phyloP scores from a whole-genome alignment of 2,329 filamentous ascomycete species.

The Colletotrichum liriopes region DNA sequence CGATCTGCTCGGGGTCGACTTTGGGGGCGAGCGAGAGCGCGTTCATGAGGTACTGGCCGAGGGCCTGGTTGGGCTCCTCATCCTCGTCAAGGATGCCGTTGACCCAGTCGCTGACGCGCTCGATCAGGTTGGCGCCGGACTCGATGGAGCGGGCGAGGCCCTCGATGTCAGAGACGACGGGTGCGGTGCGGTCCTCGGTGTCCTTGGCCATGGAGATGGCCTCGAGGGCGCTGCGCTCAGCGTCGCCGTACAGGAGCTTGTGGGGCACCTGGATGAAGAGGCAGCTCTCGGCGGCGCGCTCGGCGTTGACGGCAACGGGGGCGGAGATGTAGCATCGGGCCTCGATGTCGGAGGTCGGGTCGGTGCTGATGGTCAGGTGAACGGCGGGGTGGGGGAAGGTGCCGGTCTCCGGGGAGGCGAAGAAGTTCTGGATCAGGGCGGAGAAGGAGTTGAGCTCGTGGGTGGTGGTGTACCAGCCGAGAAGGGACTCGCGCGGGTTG shows the following conservation, averaged over 20 bases:
- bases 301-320: conserved; percentile 93
- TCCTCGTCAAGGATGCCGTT: conserved; percentile 96
- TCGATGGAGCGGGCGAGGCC: conserved; percentile 87
- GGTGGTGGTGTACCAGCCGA: conserved; percentile 98
- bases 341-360: conserved; percentile 89
- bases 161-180: conserved; percentile 90
- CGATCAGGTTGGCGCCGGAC: conserved; percentile 90
- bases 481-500: conserved; percentile 91
- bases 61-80: conserved; percentile 87
- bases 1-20: conserved; percentile 90
- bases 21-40: conserved; percentile 94
- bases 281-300: conserved; percentile 95
- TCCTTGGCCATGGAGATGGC: conserved; percentile 88
- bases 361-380: conserved; percentile 94
- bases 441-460: conserved; percentile 98
- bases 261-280: conserved; percentile 98
- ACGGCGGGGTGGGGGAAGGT: conserved; percentile 98
- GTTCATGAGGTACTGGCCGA: conserved; percentile 97
- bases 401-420: conserved; percentile 95
- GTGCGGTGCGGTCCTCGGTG: conserved; percentile 79
- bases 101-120: conserved; percentile 93
- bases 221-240: conserved; percentile 79
- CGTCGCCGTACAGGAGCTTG: conserved; percentile 90
- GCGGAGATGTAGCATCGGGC: conserved; percentile 95
- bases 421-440: conserved; percentile 99